Evolutionary conservation across 1,284 basidiomycete genomes (phyloP).

Genomic region (Ceratobasidium sp.): DNA sequence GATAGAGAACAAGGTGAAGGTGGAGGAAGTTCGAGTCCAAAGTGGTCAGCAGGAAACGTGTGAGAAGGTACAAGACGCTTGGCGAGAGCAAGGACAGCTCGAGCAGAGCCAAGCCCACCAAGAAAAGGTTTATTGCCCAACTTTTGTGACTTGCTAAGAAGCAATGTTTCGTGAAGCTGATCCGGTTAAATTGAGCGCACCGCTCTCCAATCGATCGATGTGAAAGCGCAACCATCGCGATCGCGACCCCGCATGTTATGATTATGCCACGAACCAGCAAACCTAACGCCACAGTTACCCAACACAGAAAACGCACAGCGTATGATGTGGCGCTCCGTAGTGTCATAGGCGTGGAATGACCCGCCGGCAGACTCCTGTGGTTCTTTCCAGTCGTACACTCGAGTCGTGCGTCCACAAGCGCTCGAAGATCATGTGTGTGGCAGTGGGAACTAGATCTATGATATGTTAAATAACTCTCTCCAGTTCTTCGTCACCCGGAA

Average conservation of each 20-base stretch:
- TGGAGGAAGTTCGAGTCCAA: conserved; percentile 62
- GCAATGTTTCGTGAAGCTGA: conserved; percentile 1
- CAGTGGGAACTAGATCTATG: conserved; percentile 68
- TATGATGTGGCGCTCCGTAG: conserved; percentile 68
- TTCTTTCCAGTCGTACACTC: conserved; percentile 51
- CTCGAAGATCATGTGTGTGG: conserved; percentile 70
- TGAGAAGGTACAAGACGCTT: conserved; percentile 59
- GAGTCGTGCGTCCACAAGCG: conserved; percentile 67
- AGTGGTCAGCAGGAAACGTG: conserved; percentile 68
- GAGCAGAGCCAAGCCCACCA: conserved; percentile 51
- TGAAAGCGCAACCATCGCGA: conserved; percentile 72
- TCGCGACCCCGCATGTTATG: conserved; percentile 73
- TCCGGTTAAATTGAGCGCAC: too few species aligned
- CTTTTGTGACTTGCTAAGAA: conserved; percentile 43
- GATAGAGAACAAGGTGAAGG: conserved; percentile 71
- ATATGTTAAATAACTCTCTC: conserved; percentile 72
- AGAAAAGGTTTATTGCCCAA: conserved; percentile 3
- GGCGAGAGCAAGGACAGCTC: conserved; percentile 13
- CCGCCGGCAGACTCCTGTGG: conserved; percentile 53
- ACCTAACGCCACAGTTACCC: conserved; percentile 61
- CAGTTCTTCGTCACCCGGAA: too few species aligned
- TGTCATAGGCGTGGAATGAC: conserved; percentile 69
- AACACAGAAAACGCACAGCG: conserved; percentile 66
- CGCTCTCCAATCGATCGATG: conserved; percentile 60
- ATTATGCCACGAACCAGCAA: conserved; percentile 66